These are phyloP conservation scores for Amanita jacksonii DNA, from an alignment of 768 basidiomycete species.

Conservation along the genomic window DNA sequence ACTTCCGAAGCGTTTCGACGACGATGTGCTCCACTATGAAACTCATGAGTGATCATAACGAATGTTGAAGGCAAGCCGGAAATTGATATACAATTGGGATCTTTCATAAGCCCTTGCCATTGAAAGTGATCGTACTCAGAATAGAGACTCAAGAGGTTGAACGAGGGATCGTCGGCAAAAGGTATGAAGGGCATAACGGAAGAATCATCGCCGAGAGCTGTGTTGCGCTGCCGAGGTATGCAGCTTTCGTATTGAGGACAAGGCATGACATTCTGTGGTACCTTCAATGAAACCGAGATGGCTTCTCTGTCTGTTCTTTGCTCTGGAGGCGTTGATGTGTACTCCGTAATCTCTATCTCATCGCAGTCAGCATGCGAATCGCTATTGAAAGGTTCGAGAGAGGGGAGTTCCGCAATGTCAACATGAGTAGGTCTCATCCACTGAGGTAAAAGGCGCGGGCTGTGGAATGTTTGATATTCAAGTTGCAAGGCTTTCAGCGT, in stretches of 20 bases:
- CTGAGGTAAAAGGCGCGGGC: background rate
- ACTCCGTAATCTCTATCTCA: background rate
- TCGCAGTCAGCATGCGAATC: background rate
- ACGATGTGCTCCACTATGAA: conserved; percentile 39
- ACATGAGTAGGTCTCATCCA: background rate
- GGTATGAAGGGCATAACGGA: conserved; percentile 51
- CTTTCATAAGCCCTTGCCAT: conserved; percentile 34
- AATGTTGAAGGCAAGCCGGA: background rate
- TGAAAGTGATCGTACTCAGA: conserved; percentile 33
- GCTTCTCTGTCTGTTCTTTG: background rate
- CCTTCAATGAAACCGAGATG: background rate
- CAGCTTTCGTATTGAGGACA: conserved; percentile 45
- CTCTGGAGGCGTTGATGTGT: background rate
- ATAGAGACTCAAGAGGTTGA: conserved; percentile 31
- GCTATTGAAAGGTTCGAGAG: background rate
- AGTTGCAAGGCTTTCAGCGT: conserved; percentile 11
- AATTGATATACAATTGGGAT: conserved; percentile 28
- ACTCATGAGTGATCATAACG: background rate
- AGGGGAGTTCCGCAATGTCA: background rate
- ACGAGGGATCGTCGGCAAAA: conserved; percentile 49
- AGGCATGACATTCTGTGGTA: background rate
- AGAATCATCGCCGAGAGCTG: conserved; percentile 50
- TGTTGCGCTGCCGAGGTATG: conserved; percentile 36
- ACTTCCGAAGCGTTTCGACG: conserved; percentile 34
- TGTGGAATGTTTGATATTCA: no score